Conservation (phyloP, 1,139 yeast species). For the Suhomyces wounanorum region DNA sequence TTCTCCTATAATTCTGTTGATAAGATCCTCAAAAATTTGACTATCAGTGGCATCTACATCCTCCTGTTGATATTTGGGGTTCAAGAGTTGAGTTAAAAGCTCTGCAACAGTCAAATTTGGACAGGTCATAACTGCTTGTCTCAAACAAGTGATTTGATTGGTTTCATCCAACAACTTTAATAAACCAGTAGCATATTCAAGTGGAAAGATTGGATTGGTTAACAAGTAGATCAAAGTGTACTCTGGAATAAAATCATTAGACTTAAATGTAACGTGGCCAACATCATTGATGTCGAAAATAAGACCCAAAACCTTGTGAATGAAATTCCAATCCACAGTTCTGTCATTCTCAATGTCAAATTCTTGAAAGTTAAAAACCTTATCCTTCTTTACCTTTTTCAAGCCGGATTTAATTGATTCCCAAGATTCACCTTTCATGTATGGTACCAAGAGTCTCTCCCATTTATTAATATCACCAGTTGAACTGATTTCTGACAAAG, state of each 20-base stretch:
- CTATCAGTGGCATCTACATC: constrained; percentile 50
- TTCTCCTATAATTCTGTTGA: constrained; percentile 66
- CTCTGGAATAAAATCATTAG: constrained; percentile 50
- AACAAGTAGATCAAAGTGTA: constrained; percentile 68
- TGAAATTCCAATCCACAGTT: constrained; percentile 62
- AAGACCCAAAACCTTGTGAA: constrained; percentile 49
- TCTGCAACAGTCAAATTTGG: constrained; percentile 68
- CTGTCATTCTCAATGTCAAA: constrained; percentile 71
- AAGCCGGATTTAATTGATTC: constrained; percentile 22
- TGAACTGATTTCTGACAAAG: constrained; percentile 23
- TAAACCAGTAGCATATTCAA: constrained; percentile 54
- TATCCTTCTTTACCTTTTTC: constrained; percentile 16
- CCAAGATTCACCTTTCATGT: constrained; percentile 35
- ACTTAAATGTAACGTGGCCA: constrained; percentile 21
- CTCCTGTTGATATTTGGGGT: constrained; percentile 8
- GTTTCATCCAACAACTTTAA: constrained; percentile 44
- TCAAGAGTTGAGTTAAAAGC: constrained; percentile 55
- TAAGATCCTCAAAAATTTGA: constrained; percentile 67
- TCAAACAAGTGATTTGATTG: constrained; percentile 60
- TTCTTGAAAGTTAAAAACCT: constrained; percentile 31
- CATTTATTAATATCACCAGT: constrained; percentile 28
- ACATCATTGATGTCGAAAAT: constrained; percentile 34
- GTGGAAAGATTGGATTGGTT: constrained; percentile 86
- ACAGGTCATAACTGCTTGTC: constrained; percentile 81
- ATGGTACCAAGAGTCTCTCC: constrained; percentile 38